phyloP scores from a whole-genome alignment of 1,139 yeast genomes.

The Yamadazyma atlantica region DNA sequence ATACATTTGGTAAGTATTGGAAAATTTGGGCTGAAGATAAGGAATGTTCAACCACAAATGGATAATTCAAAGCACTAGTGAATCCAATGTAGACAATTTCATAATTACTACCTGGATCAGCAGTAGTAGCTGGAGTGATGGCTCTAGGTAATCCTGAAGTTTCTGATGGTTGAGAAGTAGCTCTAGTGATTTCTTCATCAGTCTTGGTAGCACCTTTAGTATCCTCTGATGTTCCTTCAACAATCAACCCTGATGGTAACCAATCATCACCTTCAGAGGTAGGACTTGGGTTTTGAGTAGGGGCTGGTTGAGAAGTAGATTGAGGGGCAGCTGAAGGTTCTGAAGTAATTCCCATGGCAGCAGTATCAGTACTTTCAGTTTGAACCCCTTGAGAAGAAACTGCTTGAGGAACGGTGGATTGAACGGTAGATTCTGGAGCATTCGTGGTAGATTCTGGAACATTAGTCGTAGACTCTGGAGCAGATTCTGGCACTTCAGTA shows the following conservation, averaged over 20 bases:
- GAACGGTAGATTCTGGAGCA: conserved; percentile 2
- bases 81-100: conserved; percentile 69
- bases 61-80: conserved; percentile 64
- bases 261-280: conserved; percentile 33
- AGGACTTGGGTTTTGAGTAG: conserved; percentile 9
- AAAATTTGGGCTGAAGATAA: conserved; percentile 75
- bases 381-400: neutral
- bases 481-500: neutral
- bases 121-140: conserved; percentile 53
- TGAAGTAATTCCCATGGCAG: conserved; percentile 3
- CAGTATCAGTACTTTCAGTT: neutral
- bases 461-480: conserved; percentile 1
- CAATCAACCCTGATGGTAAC: conserved; percentile 51
- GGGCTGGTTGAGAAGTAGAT: conserved; percentile 3
- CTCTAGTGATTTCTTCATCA: conserved; percentile 30
- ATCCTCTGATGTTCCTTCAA: conserved; percentile 23
- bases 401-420: neutral
- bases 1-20: conserved; percentile 61
- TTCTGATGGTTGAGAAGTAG: conserved; percentile 31
- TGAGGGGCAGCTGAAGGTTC: conserved; percentile 3
- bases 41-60: conserved; percentile 66
- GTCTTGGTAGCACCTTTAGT: conserved; percentile 21
- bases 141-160: conserved; percentile 68
- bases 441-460: conserved; percentile 5
- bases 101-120: conserved; percentile 50